A percentile compares a stretch with the other conserved stretches of the same genome.
phyloP scores from a whole-genome alignment of 805 yeast genomes.

The Torulaspora delbrueckii region DNA sequence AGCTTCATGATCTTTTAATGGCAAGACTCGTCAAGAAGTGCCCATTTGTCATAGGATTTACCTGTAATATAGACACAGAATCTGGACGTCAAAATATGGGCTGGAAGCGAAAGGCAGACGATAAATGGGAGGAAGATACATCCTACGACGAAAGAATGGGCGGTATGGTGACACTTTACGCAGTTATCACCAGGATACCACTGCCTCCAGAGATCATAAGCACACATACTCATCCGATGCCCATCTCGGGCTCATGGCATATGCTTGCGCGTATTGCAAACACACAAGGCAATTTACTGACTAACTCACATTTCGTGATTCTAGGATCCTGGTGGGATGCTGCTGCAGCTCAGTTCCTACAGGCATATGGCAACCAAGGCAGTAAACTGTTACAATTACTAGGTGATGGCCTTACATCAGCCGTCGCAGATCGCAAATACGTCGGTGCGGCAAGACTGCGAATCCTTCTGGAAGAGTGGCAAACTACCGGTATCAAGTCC shows the following conservation, averaged over 20 bases:
- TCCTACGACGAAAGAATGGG: slow-evolving; percentile 80
- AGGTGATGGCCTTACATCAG: slow-evolving; percentile 49
- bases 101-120: slow-evolving; percentile 53
- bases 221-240: slow-evolving; percentile 46
- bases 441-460: slow-evolving; percentile 78
- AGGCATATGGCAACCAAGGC: slow-evolving; percentile 66
- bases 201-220: slow-evolving; percentile 32
- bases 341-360: slow-evolving; percentile 51
- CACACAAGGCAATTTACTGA: slow-evolving; percentile 43
- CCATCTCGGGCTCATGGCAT: slow-evolving; percentile 58
- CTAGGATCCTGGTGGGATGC: slow-evolving; percentile 92
- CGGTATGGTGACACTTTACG: slow-evolving; percentile 79
- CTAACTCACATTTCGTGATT: slow-evolving; percentile 66
- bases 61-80: slow-evolving; percentile 70
- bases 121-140: slow-evolving; percentile 50
- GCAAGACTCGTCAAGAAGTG: slow-evolving; percentile 91
- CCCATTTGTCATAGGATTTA: slow-evolving; percentile 79
- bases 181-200: slow-evolving; percentile 59
- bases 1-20: slow-evolving; percentile 39
- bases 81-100: slow-evolving; percentile 85
- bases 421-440: slow-evolving; percentile 46
- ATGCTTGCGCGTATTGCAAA: slow-evolving; percentile 71
- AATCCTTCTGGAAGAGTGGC: slow-evolving; percentile 79
- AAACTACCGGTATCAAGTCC: slow-evolving; percentile 41
- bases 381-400: slow-evolving; percentile 50